Percentiles rank a stretch among this genome's conserved stretches.
phyloP scores from a whole-genome alignment of 768 basidiomycete species.

The Pulveroboletus sp. region DNA sequence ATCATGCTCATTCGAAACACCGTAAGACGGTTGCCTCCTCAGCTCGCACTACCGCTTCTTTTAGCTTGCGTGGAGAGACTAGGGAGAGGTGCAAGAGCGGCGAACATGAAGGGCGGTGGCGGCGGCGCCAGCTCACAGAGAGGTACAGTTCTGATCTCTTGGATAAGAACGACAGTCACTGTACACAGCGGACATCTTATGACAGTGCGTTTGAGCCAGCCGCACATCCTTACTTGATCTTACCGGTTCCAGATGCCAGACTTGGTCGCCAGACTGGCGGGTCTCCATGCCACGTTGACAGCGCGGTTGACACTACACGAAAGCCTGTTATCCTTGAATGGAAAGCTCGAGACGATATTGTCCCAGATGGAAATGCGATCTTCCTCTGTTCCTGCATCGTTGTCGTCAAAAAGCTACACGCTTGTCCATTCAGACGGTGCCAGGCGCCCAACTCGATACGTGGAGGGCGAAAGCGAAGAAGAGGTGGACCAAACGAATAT shows the following conservation, averaged over 20 bases:
- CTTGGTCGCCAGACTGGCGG: slow-evolving; percentile 80
- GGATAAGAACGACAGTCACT: slow-evolving; percentile 78
- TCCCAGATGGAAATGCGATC: slow-evolving; percentile 90
- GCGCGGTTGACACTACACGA: slow-evolving; percentile 79
- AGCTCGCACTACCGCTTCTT: slow-evolving; percentile 80
- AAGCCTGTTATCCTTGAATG: slow-evolving; percentile 78
- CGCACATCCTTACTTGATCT: slow-evolving; percentile 6
- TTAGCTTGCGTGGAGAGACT: slow-evolving; percentile 87
- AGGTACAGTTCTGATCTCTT: slow-evolving; percentile 62
- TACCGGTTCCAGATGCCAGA: slow-evolving; percentile 71
- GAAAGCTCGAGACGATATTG: slow-evolving; percentile 88
- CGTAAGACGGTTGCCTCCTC: slow-evolving; percentile 78
- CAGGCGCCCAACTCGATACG: slow-evolving; percentile 49
- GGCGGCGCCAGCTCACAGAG: slow-evolving; percentile 78
- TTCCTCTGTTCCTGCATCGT: slow-evolving; percentile 57
- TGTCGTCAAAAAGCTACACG: slow-evolving; percentile 41
- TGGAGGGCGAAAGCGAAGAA: slow-evolving; percentile 78
- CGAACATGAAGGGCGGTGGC: slow-evolving; percentile 71
- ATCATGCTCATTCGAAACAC: slow-evolving; percentile 80
- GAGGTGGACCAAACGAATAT: slow-evolving; percentile 56
- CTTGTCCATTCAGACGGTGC: slow-evolving; percentile 31
- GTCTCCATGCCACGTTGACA: slow-evolving; percentile 76
- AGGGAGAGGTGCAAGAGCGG: slow-evolving; percentile 66
- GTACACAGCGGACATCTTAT: slow-evolving; percentile 89
- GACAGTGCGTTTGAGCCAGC: slow-evolving; percentile 59